Base-by-base conservation (phyloP, 495 filamentous ascomycete species). In the Cenococcum geophilum region DNA sequence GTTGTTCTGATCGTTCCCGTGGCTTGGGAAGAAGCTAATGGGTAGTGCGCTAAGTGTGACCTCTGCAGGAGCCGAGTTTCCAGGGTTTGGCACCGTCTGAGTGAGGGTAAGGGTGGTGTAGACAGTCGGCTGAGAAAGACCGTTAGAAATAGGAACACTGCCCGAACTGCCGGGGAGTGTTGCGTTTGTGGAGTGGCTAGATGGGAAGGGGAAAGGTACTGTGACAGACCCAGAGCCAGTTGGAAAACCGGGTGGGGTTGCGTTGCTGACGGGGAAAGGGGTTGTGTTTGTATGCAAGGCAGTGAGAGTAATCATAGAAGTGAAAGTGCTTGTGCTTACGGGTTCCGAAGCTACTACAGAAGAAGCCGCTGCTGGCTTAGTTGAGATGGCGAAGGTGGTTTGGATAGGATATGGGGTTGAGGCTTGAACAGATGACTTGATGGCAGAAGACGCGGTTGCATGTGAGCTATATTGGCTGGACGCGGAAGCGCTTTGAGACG, bases 21-120 rank as follows among this genome's bases (percentile, higher is more conserved):
- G 21, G 9, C 21, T 23, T 11, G 18, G 20, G 25, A 25, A 25
- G 49, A 25, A 32, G 14, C 25, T 52, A 16, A 16, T 4, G 6
- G 21, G 49, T 18, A 52, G 49, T 16, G 21, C 21, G 20, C 20
- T 25, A 20, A 25, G 25, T 25, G 49, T 32, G 21, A 52, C 25
- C 25, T 52, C n/a, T 32, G 21, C 49, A 16, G 49, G 49, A 16
- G 23, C 49, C 18, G 20, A 16, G 49, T 32, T 52, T 8, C 49
- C 49, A 27, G 49, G 49, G 23, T 52, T 52, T 18, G 40, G 40
- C 49, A 52, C 49, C 21, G 49, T 52, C 49, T 52, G 18, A 23
- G 49, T 52, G 21, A 52, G 49, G 0, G 49, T 52, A 23, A 52
- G 21, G 21, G 49, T 52, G 14, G 21, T 23, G 49, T 23, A 25